Evolutionary conservation across 768 basidiomycete genomes (phyloP).

Genomic region (Amanita polypyramis): DNA sequence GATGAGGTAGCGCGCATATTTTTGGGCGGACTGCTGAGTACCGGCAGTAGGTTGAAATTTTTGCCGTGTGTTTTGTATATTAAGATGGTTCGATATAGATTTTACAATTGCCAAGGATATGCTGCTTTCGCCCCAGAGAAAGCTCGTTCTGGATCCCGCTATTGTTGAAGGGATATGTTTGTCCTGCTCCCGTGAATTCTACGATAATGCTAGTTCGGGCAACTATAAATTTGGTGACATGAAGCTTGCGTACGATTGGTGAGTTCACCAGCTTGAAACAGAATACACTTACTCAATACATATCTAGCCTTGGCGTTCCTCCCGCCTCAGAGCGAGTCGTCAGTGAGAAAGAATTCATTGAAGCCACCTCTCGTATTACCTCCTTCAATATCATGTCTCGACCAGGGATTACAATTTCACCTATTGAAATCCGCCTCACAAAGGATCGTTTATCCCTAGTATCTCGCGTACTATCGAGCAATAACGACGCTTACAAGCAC

Average conservation of each 20-base stretch:
- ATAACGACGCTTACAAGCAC: slow-evolving; percentile 83
- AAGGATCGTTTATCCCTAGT: slow-evolving; percentile 85
- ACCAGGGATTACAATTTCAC: slow-evolving; percentile 70
- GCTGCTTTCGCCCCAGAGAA: slow-evolving; percentile 35
- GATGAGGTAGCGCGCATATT: slow-evolving; percentile 77
- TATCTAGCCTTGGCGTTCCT: slow-evolving; percentile 64
- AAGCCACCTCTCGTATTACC: slow-evolving; percentile 92
- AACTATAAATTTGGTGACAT: slow-evolving; percentile 92
- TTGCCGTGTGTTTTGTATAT: slow-evolving; percentile 8
- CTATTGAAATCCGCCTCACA: slow-evolving; percentile 88
- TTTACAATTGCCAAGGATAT: slow-evolving; percentile 60
- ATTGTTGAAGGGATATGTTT: slow-evolving; percentile 73
- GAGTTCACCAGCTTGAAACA: slow-evolving; percentile 11
- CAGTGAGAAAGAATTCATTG: slow-evolving; percentile 85
- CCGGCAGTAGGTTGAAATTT: slow-evolving; percentile 61
- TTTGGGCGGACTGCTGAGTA: slow-evolving; percentile 75
- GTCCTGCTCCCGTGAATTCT: slow-evolving; percentile 76
- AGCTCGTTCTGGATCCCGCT: slow-evolving; percentile 36
- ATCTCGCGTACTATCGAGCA: slow-evolving; percentile 75
- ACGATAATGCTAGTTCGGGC: slow-evolving; percentile 88
- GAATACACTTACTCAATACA: neutral
- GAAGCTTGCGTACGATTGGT: slow-evolving; percentile 98
- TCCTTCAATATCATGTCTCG: slow-evolving; percentile 80
- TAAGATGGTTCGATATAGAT: slow-evolving; percentile 26
- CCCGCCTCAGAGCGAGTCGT: slow-evolving; percentile 47